Conservation (phyloP, 768 basidiomycete genomes). For the Termitomyces sp. region DNA sequence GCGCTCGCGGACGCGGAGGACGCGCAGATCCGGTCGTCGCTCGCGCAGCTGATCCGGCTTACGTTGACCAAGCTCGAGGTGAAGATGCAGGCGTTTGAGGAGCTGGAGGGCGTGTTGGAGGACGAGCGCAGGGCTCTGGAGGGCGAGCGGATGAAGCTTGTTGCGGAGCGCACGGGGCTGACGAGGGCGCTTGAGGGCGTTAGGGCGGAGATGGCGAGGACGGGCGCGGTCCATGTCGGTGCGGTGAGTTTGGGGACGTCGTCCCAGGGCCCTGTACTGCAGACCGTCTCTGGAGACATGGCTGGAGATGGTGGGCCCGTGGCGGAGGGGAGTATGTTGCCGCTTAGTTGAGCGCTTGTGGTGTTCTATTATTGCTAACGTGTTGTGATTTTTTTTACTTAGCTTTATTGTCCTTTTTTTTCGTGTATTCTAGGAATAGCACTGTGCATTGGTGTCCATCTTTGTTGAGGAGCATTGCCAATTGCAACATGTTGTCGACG, state of each 20-base stretch:
- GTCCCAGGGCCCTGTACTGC: constrained; percentile 53
- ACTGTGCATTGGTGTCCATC: not conserved
- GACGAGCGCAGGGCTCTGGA: constrained; percentile 85
- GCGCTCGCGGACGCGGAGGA: constrained; percentile 82
- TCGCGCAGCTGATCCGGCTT: constrained; percentile 81
- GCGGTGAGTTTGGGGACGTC: constrained; percentile 46
- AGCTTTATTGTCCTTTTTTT: not conserved
- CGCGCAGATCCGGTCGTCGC: constrained; percentile 65
- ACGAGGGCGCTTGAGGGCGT: constrained; percentile 70
- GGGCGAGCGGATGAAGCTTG: constrained; percentile 70
- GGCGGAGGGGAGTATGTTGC: constrained; percentile 47
- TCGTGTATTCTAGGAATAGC: not conserved
- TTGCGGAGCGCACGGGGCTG: constrained; percentile 70
- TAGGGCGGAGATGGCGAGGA: constrained; percentile 56
- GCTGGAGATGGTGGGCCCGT: constrained; percentile 54
- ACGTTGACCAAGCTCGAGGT: constrained; percentile 86
- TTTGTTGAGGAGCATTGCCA: not conserved
- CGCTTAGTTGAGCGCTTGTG: constrained; percentile 29
- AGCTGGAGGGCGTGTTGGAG: constrained; percentile 87
- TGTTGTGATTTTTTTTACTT: not conserved
- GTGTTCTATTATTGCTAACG: not conserved
- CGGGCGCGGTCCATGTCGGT: constrained; percentile 28
- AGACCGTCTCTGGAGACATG: constrained; percentile 41
- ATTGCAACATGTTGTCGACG: not conserved
- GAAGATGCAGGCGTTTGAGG: constrained; percentile 93